Evolutionary conservation across 768 basidiomycete species (phyloP).

Genomic region (Pholiota conissans): DNA sequence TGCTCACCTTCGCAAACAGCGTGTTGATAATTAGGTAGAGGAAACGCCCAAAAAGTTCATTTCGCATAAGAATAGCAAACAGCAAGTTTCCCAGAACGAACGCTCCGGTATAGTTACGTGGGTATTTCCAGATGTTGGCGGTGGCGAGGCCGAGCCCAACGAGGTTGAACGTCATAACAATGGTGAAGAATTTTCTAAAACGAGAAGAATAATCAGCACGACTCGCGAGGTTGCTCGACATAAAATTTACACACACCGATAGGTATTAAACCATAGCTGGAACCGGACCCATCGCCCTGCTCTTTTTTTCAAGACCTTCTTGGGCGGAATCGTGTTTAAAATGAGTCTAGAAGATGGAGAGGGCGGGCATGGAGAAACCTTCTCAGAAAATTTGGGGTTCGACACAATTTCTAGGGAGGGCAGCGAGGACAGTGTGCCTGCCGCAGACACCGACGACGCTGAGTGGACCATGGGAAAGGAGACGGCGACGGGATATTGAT

Average conservation of each 20-base stretch:
- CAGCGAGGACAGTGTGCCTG: conserved; percentile 4
- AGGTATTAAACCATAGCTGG: conserved; percentile 78
- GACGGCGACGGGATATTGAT: conserved; percentile 24
- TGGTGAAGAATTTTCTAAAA: conserved; percentile 69
- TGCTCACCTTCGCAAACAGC: conserved; percentile 70
- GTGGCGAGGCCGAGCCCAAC: conserved; percentile 60
- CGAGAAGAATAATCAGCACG: neutral
- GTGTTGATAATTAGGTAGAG: conserved; percentile 74
- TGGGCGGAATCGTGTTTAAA: conserved; percentile 3
- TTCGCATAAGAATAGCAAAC: conserved; percentile 72
- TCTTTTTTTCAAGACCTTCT: conserved; percentile 31
- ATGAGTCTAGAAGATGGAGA: conserved; percentile 1
- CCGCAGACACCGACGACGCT: conserved; percentile 1
- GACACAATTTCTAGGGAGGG: conserved; percentile 1
- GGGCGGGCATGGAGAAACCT: neutral
- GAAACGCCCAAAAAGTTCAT: conserved; percentile 80
- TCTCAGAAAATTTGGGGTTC: conserved; percentile 6
- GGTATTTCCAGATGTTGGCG: conserved; percentile 67
- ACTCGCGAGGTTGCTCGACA: neutral
- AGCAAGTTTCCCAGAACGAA: conserved; percentile 76
- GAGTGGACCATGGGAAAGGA: conserved; percentile 16
- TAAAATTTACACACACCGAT: conserved; percentile 45
- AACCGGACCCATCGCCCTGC: conserved; percentile 57
- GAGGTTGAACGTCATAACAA: conserved; percentile 60
- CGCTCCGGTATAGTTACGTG: conserved; percentile 63